Evolutionary conservation across 2,329 filamentous ascomycete genomes (phyloP).

Genomic region (Plenodomus tracheiphilus): DNA sequence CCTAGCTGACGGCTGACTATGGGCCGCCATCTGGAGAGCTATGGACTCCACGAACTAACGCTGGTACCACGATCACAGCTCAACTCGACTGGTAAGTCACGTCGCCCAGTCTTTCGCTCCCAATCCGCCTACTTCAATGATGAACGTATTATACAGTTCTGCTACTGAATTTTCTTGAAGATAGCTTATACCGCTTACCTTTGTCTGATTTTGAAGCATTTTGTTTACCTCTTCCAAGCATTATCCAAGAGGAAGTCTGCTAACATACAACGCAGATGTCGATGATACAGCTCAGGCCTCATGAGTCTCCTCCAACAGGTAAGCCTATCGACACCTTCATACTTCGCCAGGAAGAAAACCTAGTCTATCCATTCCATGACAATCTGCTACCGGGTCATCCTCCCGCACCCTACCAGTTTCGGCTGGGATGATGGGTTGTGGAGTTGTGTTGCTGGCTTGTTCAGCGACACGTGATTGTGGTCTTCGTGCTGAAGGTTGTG

Average conservation of each 20-base stretch:
- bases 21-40: too few species aligned
- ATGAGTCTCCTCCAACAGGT: constrained; percentile 11
- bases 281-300: background rate
- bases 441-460: constrained; percentile 59
- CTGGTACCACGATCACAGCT: background rate
- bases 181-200: constrained; percentile 62
- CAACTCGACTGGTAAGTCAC: constrained; percentile 17
- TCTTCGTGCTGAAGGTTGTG: constrained; percentile 53
- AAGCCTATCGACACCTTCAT: constrained; percentile 20
- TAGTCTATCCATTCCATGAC: constrained; percentile 68
- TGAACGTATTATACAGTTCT: constrained; percentile 60
- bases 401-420: constrained; percentile 67
- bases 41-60: too few species aligned
- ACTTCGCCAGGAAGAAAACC: constrained; percentile 58
- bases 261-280: constrained; percentile 20
- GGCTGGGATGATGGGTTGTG: constrained; percentile 72
- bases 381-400: constrained; percentile 68
- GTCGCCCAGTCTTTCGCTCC: background rate
- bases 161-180: constrained; percentile 64
- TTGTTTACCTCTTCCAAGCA: constrained; percentile 1
- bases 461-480: constrained; percentile 57
- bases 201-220: constrained; percentile 49
- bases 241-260: constrained; percentile 8
- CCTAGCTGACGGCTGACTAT: too few species aligned
- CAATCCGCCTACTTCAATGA: constrained; percentile 28